phyloP scores from a whole-genome alignment of 805 yeast genomes.

The Torulaspora gathmanii region DNA sequence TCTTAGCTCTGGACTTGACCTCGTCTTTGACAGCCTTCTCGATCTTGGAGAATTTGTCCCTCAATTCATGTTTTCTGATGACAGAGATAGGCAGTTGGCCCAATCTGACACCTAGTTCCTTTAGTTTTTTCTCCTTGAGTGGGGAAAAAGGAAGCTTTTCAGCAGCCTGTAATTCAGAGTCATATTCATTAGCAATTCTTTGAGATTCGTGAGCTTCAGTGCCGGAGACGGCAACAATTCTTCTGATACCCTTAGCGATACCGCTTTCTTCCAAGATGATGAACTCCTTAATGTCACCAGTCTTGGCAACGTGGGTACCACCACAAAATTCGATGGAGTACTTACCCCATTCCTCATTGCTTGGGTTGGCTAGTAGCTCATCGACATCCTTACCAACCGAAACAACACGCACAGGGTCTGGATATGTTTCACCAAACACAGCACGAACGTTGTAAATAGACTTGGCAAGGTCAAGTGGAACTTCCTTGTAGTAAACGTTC shows the following conservation, averaged over 20 bases:
- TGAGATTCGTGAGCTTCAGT: conserved; percentile 86
- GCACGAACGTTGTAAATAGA: conserved; percentile 86
- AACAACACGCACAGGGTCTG: conserved; percentile 98
- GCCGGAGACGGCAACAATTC: conserved; percentile 97
- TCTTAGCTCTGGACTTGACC: conserved; percentile 79
- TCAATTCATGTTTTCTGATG: conserved; percentile 69
- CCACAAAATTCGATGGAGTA: conserved; percentile 96
- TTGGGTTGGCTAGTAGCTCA: conserved; percentile 67
- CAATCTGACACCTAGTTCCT: conserved; percentile 77
- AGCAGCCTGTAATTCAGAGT: conserved; percentile 52
- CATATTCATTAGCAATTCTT: conserved; percentile 71
- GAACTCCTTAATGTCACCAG: conserved; percentile 88
- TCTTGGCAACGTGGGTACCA: conserved; percentile 93
- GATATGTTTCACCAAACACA: conserved; percentile 97
- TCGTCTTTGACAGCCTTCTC: conserved; percentile 89
- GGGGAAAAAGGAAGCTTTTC: conserved; percentile 66
- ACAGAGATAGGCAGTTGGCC: conserved; percentile 81
- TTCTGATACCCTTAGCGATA: conserved; percentile 97
- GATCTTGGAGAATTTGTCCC: conserved; percentile 65
- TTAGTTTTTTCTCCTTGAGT: conserved; percentile 73
- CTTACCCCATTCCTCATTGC: conserved; percentile 66
- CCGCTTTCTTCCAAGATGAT: conserved; percentile 92
- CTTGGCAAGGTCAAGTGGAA: conserved; percentile 66
- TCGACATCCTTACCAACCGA: conserved; percentile 90
- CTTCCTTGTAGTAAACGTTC: conserved; percentile 78